phyloP scores from a whole-genome alignment of 257 asterid species.

The Plantago major region DNA sequence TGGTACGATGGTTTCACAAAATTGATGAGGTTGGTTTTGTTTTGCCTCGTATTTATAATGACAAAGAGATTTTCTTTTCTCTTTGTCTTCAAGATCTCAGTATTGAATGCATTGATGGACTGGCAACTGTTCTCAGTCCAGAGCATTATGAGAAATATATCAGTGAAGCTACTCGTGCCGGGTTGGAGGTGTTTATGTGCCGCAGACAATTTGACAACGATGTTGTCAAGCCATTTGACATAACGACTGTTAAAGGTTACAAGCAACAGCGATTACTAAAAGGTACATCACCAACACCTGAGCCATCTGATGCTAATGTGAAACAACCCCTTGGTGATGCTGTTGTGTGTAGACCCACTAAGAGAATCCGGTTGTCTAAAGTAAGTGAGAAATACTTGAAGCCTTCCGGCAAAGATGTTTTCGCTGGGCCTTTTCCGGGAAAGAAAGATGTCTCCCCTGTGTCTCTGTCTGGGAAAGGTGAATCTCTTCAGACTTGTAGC shows the following conservation, averaged over 20 bases:
- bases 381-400: slow-evolving; percentile 30
- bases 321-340: slow-evolving; percentile 27
- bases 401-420: slow-evolving; percentile 22
- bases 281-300: slow-evolving; percentile 22
- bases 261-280: slow-evolving; percentile 62
- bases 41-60: slow-evolving; percentile 73
- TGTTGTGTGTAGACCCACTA: slow-evolving; percentile 44
- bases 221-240: slow-evolving; percentile 57
- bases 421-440: slow-evolving; percentile 20
- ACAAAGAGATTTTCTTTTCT: slow-evolving; percentile 93
- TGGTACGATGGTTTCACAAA: slow-evolving; percentile 97
- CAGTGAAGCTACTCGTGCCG: slow-evolving; percentile 33
- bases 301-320: slow-evolving; percentile 23
- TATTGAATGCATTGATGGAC: slow-evolving; percentile 91
- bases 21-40: slow-evolving; percentile 89
- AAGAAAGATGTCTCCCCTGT: slow-evolving; percentile 22
- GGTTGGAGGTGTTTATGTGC: slow-evolving; percentile 66
- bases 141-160: slow-evolving; percentile 58
- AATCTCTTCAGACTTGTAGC: slow-evolving; percentile 9
- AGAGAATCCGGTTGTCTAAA: slow-evolving; percentile 54
- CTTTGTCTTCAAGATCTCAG: slow-evolving; percentile 91
- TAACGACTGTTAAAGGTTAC: slow-evolving; percentile 63
- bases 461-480: slow-evolving; percentile 16
- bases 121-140: slow-evolving; percentile 82
- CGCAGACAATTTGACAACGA: slow-evolving; percentile 61